Conservation (phyloP, 495 filamentous ascomycete genomes). For the Podospora pseudopauciseta region DNA sequence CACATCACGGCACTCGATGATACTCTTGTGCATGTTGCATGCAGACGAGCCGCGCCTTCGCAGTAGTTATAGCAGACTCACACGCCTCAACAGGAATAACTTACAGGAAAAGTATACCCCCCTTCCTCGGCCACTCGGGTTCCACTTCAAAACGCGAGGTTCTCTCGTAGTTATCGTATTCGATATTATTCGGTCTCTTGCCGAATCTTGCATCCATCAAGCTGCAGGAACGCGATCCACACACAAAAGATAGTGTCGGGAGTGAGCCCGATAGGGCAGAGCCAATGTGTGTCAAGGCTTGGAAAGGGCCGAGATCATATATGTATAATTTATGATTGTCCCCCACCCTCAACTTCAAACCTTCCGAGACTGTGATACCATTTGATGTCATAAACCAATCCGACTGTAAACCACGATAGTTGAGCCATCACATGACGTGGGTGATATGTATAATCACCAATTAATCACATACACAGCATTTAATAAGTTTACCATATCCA, state of each 20-base stretch:
- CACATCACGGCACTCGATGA: not conserved
- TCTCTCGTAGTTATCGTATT: not conserved
- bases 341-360: not conserved
- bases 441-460: not conserved
- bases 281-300: not conserved
- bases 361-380: not conserved
- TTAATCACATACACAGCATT: not conserved
- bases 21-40: not conserved
- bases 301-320: not conserved
- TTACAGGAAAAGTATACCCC: too few species aligned
- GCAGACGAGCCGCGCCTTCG: not conserved
- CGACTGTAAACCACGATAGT: not conserved
- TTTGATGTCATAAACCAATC: not conserved
- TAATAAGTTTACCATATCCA: not conserved
- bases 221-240: not conserved
- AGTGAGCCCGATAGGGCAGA: not conserved
- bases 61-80: not conserved
- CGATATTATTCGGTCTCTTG: not conserved
- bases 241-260: not conserved
- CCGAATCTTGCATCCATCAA: not conserved
- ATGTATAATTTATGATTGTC: not conserved
- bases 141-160: not conserved
- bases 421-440: not conserved
- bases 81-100: not conserved
- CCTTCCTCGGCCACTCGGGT: not conserved